These are phyloP conservation scores for Colletotrichum musae DNA, from an alignment of 2,329 filamentous ascomycete genomes.

Conservation along the genomic window DNA sequence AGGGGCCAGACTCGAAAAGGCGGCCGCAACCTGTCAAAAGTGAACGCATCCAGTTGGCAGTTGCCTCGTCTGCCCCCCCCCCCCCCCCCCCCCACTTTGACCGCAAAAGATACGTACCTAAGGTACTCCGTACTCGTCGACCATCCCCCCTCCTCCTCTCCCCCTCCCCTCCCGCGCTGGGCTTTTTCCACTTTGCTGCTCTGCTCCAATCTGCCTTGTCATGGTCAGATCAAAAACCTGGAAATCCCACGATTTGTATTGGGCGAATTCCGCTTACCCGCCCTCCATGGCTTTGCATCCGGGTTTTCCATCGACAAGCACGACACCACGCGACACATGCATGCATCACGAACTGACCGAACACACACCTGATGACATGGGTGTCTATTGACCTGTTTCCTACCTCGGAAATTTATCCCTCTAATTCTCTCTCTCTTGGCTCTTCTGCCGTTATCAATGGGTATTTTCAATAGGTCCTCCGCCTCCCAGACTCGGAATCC, in stretches of 20 bases:
- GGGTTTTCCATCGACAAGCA: neutral
- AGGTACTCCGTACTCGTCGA: neutral
- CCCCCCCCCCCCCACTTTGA: too few relatives aligned
- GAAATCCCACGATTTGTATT: slow-evolving; percentile 22
- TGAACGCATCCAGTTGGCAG: neutral
- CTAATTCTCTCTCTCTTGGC: too few relatives aligned
- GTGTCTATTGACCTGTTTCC: neutral
- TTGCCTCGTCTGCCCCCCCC: slow-evolving; percentile 28
- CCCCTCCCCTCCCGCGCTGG: slow-evolving; percentile 16
- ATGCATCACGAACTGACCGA: too few relatives aligned
- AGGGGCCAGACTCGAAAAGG: slow-evolving; percentile 11
- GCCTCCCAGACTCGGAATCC: too few relatives aligned
- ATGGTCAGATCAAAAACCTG: neutral
- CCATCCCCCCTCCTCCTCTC: neutral
- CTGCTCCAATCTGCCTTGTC: slow-evolving; percentile 3
- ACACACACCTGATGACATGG: neutral
- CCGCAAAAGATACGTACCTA: slow-evolving; percentile 19
- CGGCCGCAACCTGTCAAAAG: slow-evolving; percentile 30
- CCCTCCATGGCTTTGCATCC: neutral
- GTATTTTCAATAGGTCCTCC: too few relatives aligned
- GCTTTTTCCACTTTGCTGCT: slow-evolving; percentile 38
- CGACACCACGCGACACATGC: slow-evolving; percentile 7
- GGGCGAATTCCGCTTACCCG: slow-evolving; percentile 2
- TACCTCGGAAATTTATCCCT: neutral
- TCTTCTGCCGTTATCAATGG: too few relatives aligned